A percentile compares a stretch with the other conserved stretches of the same genome.
These are phyloP conservation scores for Yamadazyma conglobata DNA, from an alignment of 1,139 yeast species.

Conservation along the genomic window DNA sequence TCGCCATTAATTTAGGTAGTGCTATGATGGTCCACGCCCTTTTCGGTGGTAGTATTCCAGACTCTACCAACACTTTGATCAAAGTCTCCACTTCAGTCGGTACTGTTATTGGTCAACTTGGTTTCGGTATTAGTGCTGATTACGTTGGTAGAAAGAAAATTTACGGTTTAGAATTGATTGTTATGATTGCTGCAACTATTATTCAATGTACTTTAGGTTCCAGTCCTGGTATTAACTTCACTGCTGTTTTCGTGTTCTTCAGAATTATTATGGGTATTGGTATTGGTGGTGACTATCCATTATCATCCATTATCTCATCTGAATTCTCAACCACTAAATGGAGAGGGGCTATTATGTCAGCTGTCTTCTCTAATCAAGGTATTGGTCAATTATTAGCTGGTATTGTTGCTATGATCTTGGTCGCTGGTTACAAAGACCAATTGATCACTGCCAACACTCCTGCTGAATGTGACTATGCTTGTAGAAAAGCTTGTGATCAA, in stretches of 20 bases:
- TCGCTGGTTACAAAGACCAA: conserved; percentile 66
- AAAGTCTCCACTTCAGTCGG: conserved; percentile 92
- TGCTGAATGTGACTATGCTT: conserved; percentile 57
- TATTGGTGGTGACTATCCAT: conserved; percentile 99
- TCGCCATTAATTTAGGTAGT: conserved; percentile 80
- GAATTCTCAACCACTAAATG: conserved; percentile 88
- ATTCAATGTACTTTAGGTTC: conserved; percentile 70
- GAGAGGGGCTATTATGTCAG: conserved; percentile 97
- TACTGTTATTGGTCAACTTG: conserved; percentile 87
- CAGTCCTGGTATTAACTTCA: conserved; percentile 67
- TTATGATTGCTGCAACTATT: conserved; percentile 77
- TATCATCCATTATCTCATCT: conserved; percentile 87
- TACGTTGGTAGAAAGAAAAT: conserved; percentile 81
- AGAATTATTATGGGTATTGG: conserved; percentile 92
- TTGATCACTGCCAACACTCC: conserved; percentile 50
- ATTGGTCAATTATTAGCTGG: conserved; percentile 89
- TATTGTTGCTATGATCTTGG: conserved; percentile 68
- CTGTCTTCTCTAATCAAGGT: conserved; percentile 91
- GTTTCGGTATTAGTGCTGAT: conserved; percentile 86
- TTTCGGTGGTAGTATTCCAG: conserved; percentile 62
- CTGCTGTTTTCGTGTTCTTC: conserved; percentile 68
- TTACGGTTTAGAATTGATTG: conserved; percentile 80
- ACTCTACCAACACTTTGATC: conserved; percentile 67
- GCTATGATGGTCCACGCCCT: conserved; percentile 71
- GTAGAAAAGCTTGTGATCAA: conserved; percentile 78